A percentile compares a stretch with the other conserved stretches of the same genome.
These are phyloP conservation scores for Aspergillus pseudotamarii DNA, from an alignment of 2,329 filamentous ascomycete genomes.

Conservation along the genomic window DNA sequence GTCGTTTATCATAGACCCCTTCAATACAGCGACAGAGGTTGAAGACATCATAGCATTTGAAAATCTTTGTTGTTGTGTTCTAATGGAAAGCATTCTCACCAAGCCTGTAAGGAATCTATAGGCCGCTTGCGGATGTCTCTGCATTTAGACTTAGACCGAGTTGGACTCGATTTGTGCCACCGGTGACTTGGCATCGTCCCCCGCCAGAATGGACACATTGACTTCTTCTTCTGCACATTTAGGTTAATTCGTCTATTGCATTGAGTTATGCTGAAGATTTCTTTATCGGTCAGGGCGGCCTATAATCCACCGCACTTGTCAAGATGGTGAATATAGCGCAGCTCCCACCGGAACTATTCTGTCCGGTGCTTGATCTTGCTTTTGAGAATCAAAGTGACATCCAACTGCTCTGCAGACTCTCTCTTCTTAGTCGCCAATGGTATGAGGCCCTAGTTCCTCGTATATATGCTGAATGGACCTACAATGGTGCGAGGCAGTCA, in stretches of 20 bases:
- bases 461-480: slow-evolving; percentile 9
- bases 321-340: background rate
- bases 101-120: background rate
- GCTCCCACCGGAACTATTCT: background rate
- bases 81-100: background rate
- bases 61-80: background rate
- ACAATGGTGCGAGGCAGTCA: slow-evolving; percentile 10
- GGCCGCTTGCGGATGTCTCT: background rate
- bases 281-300: background rate
- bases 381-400: background rate
- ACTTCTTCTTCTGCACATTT: background rate
- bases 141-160: background rate
- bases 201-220: background rate
- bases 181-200: background rate
- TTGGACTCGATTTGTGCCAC: background rate
- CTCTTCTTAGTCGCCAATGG: background rate
- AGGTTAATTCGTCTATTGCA: background rate
- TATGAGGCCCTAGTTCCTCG: background rate
- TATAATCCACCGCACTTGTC: background rate
- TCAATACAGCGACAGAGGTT: background rate
- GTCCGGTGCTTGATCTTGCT: background rate
- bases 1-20: background rate
- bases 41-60: background rate
- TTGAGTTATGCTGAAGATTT: background rate
- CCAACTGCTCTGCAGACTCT: background rate